Percentiles rank a stretch among this genome's conserved stretches.
Evolutionary conservation across 495 filamentous ascomycete species (phyloP).

Genomic region (Penicillium chermesinum): DNA sequence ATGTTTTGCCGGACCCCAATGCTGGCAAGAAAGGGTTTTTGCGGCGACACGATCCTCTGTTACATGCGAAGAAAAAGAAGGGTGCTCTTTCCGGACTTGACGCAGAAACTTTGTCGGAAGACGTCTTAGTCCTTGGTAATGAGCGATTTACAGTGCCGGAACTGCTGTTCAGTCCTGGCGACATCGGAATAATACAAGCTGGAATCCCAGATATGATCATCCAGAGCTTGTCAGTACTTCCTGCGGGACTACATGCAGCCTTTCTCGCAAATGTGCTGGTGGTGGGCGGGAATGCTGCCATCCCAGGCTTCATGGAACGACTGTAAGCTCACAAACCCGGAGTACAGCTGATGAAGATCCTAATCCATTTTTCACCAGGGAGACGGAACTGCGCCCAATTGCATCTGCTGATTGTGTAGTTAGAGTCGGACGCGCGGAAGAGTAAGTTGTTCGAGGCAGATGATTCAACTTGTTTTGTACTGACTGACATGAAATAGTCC

Average conservation of each 20-base stretch:
- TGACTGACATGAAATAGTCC: slow-evolving; percentile 44
- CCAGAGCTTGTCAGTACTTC: slow-evolving; percentile 72
- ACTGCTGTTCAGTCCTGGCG: slow-evolving; percentile 76
- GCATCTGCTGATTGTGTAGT: slow-evolving; percentile 75
- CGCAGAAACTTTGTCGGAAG: slow-evolving; percentile 59
- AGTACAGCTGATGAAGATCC: neutral
- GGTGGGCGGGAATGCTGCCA: slow-evolving; percentile 77
- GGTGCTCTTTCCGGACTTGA: slow-evolving; percentile 43
- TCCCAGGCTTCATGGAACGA: slow-evolving; percentile 78
- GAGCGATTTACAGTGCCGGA: slow-evolving; percentile 92
- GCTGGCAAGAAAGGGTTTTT: slow-evolving; percentile 64
- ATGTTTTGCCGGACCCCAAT: slow-evolving; percentile 90
- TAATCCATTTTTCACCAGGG: slow-evolving; percentile 17
- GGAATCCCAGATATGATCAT: slow-evolving; percentile 77
- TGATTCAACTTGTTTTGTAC: too few relatives aligned
- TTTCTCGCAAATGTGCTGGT: slow-evolving; percentile 84
- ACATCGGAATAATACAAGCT: slow-evolving; percentile 82
- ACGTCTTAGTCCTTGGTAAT: slow-evolving; percentile 80
- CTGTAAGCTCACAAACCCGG: slow-evolving; percentile 42
- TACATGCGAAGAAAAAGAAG: slow-evolving; percentile 58
- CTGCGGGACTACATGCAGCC: slow-evolving; percentile 67
- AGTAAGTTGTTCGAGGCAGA: slow-evolving; percentile 43
- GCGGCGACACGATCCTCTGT: slow-evolving; percentile 66
- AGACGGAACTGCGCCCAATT: slow-evolving; percentile 68
- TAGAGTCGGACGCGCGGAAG: slow-evolving; percentile 60